A percentile compares a stretch with the other conserved stretches of the same genome.
These are phyloP conservation scores for Mucor saturninus DNA, from an alignment of 371 early-diverging fungal genomes.

Conservation along the genomic window DNA sequence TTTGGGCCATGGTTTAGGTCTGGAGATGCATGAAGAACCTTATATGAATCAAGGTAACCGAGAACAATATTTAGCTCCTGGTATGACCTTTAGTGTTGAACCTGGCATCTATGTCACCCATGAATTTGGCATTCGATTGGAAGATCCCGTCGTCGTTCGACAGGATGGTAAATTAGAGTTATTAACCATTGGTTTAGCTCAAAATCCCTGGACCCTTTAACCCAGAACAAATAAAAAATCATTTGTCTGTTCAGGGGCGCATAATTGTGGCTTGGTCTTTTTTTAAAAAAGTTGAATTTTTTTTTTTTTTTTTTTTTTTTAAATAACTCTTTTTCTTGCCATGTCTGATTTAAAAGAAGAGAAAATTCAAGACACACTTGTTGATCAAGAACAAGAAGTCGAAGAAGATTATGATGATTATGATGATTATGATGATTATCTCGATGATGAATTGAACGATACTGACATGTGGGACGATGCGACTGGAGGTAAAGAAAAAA, in stretches of 20 bases:
- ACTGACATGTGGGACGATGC: conserved; percentile 66
- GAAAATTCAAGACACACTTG: not conserved
- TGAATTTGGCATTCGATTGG: conserved; percentile 61
- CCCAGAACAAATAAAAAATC: conserved; percentile 1
- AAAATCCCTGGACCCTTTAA: conserved; percentile 52
- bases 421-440: conserved; percentile 57
- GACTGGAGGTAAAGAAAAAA: conserved; percentile 41
- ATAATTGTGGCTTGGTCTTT: conserved; percentile 2
- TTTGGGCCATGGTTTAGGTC: conserved; percentile 64
- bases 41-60: conserved; percentile 62
- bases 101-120: conserved; percentile 61
- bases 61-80: conserved; percentile 41
- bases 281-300: conserved; percentile 2
- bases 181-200: conserved; percentile 54
- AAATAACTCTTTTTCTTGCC: not conserved
- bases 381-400: not conserved
- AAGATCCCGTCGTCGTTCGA: conserved; percentile 65
- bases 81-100: conserved; percentile 66
- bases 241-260: not conserved
- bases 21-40: conserved; percentile 67
- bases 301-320: conserved; percentile 9
- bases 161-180: conserved; percentile 53
- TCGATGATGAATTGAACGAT: conserved; percentile 67
- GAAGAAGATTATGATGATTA: conserved; percentile 43
- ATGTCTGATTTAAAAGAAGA: conserved; percentile 17